phyloP scores from a whole-genome alignment of 2,329 filamentous ascomycete species.

The Fusarium sororula region DNA sequence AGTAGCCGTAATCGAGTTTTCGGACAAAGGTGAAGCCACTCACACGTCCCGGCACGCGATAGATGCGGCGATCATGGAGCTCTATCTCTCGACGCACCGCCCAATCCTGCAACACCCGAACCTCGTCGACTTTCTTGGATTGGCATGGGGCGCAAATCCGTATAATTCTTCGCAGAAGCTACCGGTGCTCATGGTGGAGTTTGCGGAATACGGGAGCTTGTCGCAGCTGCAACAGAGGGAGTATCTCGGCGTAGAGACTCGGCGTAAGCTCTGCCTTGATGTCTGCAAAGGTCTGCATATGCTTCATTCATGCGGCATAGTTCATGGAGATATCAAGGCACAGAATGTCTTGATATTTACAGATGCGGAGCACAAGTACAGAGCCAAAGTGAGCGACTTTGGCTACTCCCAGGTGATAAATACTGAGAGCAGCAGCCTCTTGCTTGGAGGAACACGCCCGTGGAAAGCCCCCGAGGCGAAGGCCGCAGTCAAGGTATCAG shows the following conservation, averaged over 20 bases:
- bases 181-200: background rate
- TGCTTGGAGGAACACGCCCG: background rate
- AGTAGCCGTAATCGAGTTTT: background rate
- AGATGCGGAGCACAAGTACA: background rate
- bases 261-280: background rate
- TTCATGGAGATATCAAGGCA: background rate
- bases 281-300: background rate
- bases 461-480: background rate
- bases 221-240: background rate
- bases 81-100: background rate
- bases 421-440: background rate
- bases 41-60: background rate
- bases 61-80: background rate
- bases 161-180: background rate
- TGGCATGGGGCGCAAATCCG: background rate
- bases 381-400: background rate
- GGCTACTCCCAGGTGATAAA: background rate
- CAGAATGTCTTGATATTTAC: background rate
- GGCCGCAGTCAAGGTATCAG: background rate
- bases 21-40: background rate
- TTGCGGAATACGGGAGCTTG: background rate
- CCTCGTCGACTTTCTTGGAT: background rate
- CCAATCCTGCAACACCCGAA: background rate
- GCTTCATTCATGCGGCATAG: background rate
- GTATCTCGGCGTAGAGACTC: background rate